These are phyloP conservation scores for Medicago truncatula DNA, from an alignment of 306 rosid genomes.

Conservation along the genomic window MtrunA17r5.0-ANR NC_053044.1:37169001-37169500, in stretches of 20 bases:
- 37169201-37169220: constrained; percentile 49
- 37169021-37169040: constrained; percentile 61
- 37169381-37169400: constrained; percentile 47
- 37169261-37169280: constrained; percentile 39
- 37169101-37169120: constrained; percentile 50
- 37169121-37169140: constrained; percentile 43
- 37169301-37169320: constrained; percentile 31
- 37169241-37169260: neutral
- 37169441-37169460: neutral
- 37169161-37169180: constrained; percentile 55
- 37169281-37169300: constrained; percentile 37
- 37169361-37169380: constrained; percentile 50
- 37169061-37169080: constrained; percentile 51
- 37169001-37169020: constrained; percentile 48
- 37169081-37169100: constrained; percentile 38
- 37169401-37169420: constrained; percentile 57
- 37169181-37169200: constrained; percentile 36
- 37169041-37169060: constrained; percentile 72
- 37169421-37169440: constrained; percentile 43
- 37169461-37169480: neutral
- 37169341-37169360: constrained; percentile 44
- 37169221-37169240: constrained; percentile 54
- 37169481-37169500: neutral
- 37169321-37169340: constrained; percentile 32
- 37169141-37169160: constrained; percentile 30